Evolutionary conservation across 805 yeast genomes (phyloP).

Genomic region (Millerago galiae): DNA sequence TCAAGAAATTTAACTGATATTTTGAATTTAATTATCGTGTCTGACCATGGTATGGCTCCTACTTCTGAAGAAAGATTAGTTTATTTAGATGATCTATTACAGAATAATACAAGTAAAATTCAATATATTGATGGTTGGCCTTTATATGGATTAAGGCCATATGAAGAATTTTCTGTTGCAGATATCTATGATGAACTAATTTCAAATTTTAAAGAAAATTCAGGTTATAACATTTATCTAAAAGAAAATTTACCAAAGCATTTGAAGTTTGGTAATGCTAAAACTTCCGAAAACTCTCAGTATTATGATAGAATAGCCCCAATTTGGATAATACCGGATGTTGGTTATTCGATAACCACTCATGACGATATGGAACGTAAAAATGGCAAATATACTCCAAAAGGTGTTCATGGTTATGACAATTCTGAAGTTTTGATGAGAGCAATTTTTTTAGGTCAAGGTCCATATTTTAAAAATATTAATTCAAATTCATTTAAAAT

Average conservation of each 20-base stretch:
- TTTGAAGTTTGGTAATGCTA: slow-evolving; percentile 27
- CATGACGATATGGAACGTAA: slow-evolving; percentile 41
- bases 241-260: slow-evolving; percentile 46
- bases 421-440: slow-evolving; percentile 76
- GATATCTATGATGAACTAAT: slow-evolving; percentile 41
- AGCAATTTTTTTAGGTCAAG: slow-evolving; percentile 71
- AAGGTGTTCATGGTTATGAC: slow-evolving; percentile 82
- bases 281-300: slow-evolving; percentile 1
- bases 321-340: slow-evolving; percentile 75
- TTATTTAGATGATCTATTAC: slow-evolving; percentile 63
- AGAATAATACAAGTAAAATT: slow-evolving; percentile 35
- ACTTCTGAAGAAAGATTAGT: slow-evolving; percentile 64
- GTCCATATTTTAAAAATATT: slow-evolving; percentile 58
- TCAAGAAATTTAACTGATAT: slow-evolving; percentile 54
- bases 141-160: slow-evolving; percentile 69
- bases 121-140: slow-evolving; percentile 82
- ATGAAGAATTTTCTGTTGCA: slow-evolving; percentile 29
- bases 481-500: slow-evolving; percentile 23
- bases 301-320: slow-evolving; percentile 71
- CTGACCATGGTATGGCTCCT: slow-evolving; percentile 95
- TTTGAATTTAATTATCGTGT: slow-evolving; percentile 70
- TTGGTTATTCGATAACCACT: slow-evolving; percentile 73
- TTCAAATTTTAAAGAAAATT: slow-evolving; percentile 25
- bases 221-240: slow-evolving; percentile 40
- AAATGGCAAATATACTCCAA: slow-evolving; percentile 18